Evolutionary conservation across 116 monocot species (phyloP).

Genomic region (Zostera marina): DNA sequence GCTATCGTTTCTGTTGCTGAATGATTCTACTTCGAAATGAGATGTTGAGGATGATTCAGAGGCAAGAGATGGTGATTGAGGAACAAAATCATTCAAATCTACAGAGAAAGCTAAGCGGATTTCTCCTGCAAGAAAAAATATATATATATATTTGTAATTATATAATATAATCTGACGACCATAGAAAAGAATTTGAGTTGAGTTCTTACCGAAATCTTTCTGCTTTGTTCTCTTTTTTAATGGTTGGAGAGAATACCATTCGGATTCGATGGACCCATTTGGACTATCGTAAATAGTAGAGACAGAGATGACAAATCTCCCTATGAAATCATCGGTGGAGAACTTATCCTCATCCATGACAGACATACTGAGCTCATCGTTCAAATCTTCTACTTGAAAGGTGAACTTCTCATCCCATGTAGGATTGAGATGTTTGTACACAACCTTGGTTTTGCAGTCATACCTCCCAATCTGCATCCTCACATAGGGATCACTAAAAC

Average conservation of each 20-base stretch:
- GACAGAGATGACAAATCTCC: conserved; percentile 44
- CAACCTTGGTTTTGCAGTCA: conserved; percentile 45
- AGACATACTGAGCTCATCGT: conserved; percentile 36
- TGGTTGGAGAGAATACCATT: conserved; percentile 63
- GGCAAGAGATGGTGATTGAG: conserved; percentile 13
- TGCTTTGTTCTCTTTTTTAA: conserved; percentile 39
- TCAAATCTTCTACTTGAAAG: conserved; percentile 56
- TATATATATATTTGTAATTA: not conserved
- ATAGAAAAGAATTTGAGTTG: not conserved
- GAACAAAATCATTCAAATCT: conserved; percentile 23
- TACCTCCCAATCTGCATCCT: conserved; percentile 63
- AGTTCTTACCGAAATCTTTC: not conserved
- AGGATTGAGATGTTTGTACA: conserved; percentile 52
- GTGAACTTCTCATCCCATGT: conserved; percentile 73
- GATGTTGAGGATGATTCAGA: conserved; percentile 16
- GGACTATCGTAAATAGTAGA: conserved; percentile 37
- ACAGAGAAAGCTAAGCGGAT: conserved; percentile 51
- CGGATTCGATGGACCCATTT: conserved; percentile 34
- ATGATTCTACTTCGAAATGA: conserved; percentile 5
- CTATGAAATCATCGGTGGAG: conserved; percentile 62
- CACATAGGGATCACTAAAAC: conserved; percentile 69
- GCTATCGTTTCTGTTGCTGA: conserved; percentile 5
- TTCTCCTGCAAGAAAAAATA: conserved; percentile 51
- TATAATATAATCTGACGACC: not conserved
- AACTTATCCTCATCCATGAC: conserved; percentile 74